These are phyloP conservation scores for Phytopythium aichiense DNA, from an alignment of 352 stramenopile genomes.

Conservation along the genomic window DNA sequence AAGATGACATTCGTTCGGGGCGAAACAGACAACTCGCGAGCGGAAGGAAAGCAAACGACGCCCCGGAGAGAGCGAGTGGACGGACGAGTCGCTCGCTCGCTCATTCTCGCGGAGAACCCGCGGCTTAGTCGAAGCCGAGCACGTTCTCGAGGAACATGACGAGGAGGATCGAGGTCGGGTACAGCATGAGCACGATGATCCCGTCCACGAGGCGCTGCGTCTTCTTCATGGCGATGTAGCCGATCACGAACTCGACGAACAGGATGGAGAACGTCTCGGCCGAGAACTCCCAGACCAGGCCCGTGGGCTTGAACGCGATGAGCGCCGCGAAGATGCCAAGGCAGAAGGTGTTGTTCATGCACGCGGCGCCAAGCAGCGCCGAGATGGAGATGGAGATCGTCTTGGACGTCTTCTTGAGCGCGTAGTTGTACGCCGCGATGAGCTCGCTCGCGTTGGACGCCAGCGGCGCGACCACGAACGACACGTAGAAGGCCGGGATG, in stretches of 20 bases:
- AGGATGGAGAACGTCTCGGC: conserved; percentile 97
- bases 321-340: conserved; percentile 97
- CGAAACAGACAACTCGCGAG: background rate
- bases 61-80: background rate
- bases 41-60: background rate
- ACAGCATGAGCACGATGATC: conserved; percentile 87
- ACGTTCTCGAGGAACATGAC: conserved; percentile 92
- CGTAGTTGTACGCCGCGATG: conserved; percentile 97
- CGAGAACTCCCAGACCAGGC: conserved; percentile 97
- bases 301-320: conserved; percentile 90
- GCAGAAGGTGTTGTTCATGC: conserved; percentile 99
- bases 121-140: conserved; percentile 85
- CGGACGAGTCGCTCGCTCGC: background rate
- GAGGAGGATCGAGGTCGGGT: conserved; percentile 91
- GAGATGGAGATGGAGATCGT: conserved; percentile 96
- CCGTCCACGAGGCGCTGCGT: conserved; percentile 85
- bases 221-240: conserved; percentile 79
- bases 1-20: background rate
- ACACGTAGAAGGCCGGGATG: conserved; percentile 97
- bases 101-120: background rate
- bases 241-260: conserved; percentile 91
- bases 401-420: conserved; percentile 97
- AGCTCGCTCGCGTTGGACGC: conserved; percentile 98
- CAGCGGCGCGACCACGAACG: conserved; percentile 96
- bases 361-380: conserved; percentile 92